Base-by-base conservation (phyloP, 768 basidiomycete species). In the Sarcomyxa edulis region DNA sequence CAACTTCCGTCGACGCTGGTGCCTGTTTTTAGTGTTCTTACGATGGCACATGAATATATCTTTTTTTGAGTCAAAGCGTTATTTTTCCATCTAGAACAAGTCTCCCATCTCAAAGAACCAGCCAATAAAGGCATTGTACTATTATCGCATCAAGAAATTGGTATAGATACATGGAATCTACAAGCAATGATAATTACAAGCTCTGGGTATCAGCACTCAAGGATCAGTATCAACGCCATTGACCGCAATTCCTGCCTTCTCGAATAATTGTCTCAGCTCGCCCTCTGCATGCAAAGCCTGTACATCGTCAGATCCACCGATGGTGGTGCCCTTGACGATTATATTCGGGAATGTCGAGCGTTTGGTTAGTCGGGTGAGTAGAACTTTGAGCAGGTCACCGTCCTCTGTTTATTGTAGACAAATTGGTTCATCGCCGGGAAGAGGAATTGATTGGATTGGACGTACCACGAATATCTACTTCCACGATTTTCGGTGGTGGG, bases 311-410 rank as follows among this genome's bases (percentile, higher is more conserved):
- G 71, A 80, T 23, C 85, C 85, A 7, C 83, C 81, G 2, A 86
- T 62, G 5, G 76, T 76, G 32, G 61, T 65, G 7, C 85, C 86
- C 14, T 67, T 65, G 9, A 90, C 50, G 19, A 91, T 48, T 38
- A 85, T 62, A 45, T 91, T 91, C 1, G 88, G 88, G 54, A 89
- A 87, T 3, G 88, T 90, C 6, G 68, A 56, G 10, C 69, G 82
- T 3, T 62, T 59, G 2, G 87, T 91, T 21, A 89, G 57, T 25
- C 86, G 78, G 7, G 64, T 66, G 33, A 91, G 62, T 21, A 90
- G 60, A 7, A 64, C 57, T 56, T 91, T 89, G 45, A 91, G 68
- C 20, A 76, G 62, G 7, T 65, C 61, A 1, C 69, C 63, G 49
- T 90, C 87, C 44, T 72, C 82, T 86, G 43, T 6, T 39, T 15